Evolutionary conservation across 164 flowering plant species (phyloP).

Genomic region (Vitis riparia): DNA sequence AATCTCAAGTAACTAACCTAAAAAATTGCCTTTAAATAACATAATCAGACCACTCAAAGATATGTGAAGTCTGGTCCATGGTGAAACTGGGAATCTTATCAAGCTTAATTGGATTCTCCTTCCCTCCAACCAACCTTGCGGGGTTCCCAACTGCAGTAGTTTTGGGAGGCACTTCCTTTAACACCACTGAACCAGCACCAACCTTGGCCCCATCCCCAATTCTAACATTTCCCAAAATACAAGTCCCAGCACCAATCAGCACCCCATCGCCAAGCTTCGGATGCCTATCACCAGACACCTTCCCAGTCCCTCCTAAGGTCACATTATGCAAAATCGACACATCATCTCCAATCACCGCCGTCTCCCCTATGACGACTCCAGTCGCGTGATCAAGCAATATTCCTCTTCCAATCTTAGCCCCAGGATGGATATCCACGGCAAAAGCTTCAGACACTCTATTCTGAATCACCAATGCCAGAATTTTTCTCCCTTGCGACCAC

Average conservation of each 20-base stretch:
- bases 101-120: constrained; percentile 50
- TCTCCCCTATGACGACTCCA: constrained; percentile 76
- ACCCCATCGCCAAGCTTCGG: constrained; percentile 89
- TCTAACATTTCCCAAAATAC: constrained; percentile 64
- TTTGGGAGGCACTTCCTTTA: constrained; percentile 62
- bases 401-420: constrained; percentile 74
- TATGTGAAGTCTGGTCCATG: constrained; percentile 77
- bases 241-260: constrained; percentile 76
- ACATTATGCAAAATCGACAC: constrained; percentile 78
- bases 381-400: constrained; percentile 80
- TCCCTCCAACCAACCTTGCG: constrained; percentile 70
- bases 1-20: neutral
- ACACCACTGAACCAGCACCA: constrained; percentile 79
- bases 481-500: constrained; percentile 57
- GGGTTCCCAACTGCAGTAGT: constrained; percentile 85
- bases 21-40: constrained; percentile 33
- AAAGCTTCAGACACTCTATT: constrained; percentile 69
- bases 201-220: constrained; percentile 82
- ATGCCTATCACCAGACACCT: constrained; percentile 64
- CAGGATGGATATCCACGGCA: constrained; percentile 80
- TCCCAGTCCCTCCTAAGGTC: constrained; percentile 82
- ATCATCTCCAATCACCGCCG: constrained; percentile 68
- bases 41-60: constrained; percentile 70
- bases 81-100: constrained; percentile 63
- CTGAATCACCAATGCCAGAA: constrained; percentile 59